Evolutionary conservation across 768 basidiomycete genomes (phyloP), one percentile per base, ranked within the genome.

Genomic region (Rhodocollybia butyracea): DNA sequence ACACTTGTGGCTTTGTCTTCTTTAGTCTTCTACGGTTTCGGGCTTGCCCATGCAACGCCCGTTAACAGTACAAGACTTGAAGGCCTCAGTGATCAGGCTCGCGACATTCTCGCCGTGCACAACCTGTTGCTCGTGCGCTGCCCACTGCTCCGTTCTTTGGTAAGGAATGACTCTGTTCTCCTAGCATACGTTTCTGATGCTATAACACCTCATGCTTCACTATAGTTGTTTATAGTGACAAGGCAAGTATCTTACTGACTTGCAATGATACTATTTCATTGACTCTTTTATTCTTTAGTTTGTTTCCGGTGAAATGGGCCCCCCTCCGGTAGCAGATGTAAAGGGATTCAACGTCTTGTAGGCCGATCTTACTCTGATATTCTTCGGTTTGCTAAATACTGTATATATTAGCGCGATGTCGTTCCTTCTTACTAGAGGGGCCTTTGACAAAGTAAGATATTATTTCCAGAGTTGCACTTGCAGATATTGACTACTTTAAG

Each of bases 341-440:
- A 60, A 60, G 67, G 68, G 68, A 5, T 66, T 59, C 46, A 69
- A 68, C 42, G 65, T 66, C 34, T 69, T 69, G 68, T 68, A 51
- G 45, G 50, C 39, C 7, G 13, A 29, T 22, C 34, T 17, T 42
- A 11, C 10, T 26, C 42, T 21, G 4, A 15, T 3, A 19, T 17
- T n/a, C 24, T 3, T 31, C 5, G 46, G 2, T 3, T 50, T 31
- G 22, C 31, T 40, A 17, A 26, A 21, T 7, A 31, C 26, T 34
- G 29, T 12, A n/a, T 22, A 13, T 34, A 7, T 21, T 15, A 63
- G 64, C 30, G 63, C 63, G 13, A 61, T 81, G 1, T 72, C 75
- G 2, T 81, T 81, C 65, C 58, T 77, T 45, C 60, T 77, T 15
- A 62, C 64, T 10, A 66, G 67, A 15, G 80, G 80, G 3, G 61